A percentile compares a stretch with the other conserved stretches of the same genome.
phyloP scores from a whole-genome alignment of 257 asterid species.

The Nicotiana benthamiana region DNA sequence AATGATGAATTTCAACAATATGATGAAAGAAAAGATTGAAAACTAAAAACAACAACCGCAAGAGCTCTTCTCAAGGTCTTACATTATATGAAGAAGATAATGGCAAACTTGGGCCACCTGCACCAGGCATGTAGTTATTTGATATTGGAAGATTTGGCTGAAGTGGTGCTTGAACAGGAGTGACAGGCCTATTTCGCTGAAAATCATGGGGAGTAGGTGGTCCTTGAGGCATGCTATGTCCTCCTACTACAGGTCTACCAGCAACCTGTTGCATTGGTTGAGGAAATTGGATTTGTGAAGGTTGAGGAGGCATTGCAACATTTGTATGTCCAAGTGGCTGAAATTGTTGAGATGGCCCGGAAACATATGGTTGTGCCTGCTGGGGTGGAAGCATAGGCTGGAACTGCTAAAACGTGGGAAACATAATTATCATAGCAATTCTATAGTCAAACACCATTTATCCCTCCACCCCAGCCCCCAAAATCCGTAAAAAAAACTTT shows the following conservation, averaged over 20 bases:
- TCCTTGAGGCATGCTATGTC: slow-evolving; percentile 46
- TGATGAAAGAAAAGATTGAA: background rate
- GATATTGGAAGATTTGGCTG: slow-evolving; percentile 34
- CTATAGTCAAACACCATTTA: background rate
- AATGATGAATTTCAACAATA: background rate
- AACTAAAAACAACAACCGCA: slow-evolving; percentile 2
- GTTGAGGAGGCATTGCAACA: slow-evolving; percentile 55
- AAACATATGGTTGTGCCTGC: slow-evolving; percentile 47
- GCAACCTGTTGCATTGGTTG: slow-evolving; percentile 51
- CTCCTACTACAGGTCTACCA: slow-evolving; percentile 41
- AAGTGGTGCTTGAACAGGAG: slow-evolving; percentile 38
- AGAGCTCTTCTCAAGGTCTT: slow-evolving; percentile 8
- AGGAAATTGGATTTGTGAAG: slow-evolving; percentile 51
- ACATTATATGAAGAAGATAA: slow-evolving; percentile 49
- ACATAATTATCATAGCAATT: background rate
- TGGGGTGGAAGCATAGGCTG: slow-evolving; percentile 62
- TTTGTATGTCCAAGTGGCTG: slow-evolving; percentile 57
- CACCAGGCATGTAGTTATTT: slow-evolving; percentile 51
- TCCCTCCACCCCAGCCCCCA: slow-evolving; percentile 4
- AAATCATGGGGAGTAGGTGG: slow-evolving; percentile 48
- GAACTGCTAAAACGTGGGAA: slow-evolving; percentile 31
- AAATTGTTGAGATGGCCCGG: slow-evolving; percentile 59
- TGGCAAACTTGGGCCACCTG: slow-evolving; percentile 51
- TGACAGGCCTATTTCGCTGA: slow-evolving; percentile 41
- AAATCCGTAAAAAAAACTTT: slow-evolving; percentile 21